Base-by-base conservation (phyloP, 441 rosid species). In the Populus tomentosa region DNA sequence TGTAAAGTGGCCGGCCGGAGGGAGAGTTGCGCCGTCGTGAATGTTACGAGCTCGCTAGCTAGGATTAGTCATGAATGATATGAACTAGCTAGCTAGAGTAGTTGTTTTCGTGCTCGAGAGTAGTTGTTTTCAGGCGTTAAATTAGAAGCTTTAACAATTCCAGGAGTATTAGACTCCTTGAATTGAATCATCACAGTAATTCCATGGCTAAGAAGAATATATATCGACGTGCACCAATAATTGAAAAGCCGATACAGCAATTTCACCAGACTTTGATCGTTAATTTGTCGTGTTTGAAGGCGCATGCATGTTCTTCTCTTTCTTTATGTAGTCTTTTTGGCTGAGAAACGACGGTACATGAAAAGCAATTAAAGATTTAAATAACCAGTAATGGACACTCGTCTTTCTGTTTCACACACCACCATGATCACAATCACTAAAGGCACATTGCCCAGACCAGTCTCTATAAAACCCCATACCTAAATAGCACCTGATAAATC, bases 201-300 rank as follows among this genome's bases (percentile, higher is more conserved):
- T 46, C 56, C 18, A 65, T 1, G 28, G 14, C 6, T 65, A 20
- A 42, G 24, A 8, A 33, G 21, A 18, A 26, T n/a, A 16, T 10
- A 0, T 3, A 68, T 7, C 0, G 53, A 35, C 67, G 78, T 68
- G 67, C n/a, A 61, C 78, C 42, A 16, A 59, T 46, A 16, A 59
- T 46, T 14, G 46, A 14, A 20, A 61, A 28, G 56, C 62, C 11
- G 80, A 71, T 18, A 23, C 73, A 21, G 14, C 13, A 36, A 23
- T 61, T 61, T 24, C 70, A 69, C 18, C 56, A 36, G 35, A 33
- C 33, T 72, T 87, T 84, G 86, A 83, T 75, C 76, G 59, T 74
- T 82, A 69, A 7, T 67, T 79, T 85, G 84, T 81, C 87, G 64
- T 73, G 81, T 73, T 80, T 7, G 42, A 18, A 77, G 20, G 28